phyloP scores from a whole-genome alignment of 2,329 filamentous ascomycete genomes.

The Ophiostoma tasmaniense region DNA sequence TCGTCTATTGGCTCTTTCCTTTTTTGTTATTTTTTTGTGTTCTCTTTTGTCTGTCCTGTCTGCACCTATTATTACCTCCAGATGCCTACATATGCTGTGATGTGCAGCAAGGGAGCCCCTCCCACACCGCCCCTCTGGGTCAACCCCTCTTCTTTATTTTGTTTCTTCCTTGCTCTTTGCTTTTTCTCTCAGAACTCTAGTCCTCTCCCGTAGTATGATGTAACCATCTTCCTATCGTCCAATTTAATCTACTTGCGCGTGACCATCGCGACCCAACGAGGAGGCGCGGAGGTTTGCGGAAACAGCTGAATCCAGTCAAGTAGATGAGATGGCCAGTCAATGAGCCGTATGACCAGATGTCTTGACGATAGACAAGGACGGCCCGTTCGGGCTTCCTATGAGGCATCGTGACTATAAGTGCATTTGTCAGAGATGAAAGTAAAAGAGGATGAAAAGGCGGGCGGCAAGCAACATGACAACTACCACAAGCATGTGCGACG shows the following conservation, averaged over 20 bases:
- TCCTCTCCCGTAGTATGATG: background rate
- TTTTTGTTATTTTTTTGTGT: background rate
- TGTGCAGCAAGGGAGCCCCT: conserved; percentile 1
- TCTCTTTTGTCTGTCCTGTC: background rate
- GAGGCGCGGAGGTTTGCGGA: conserved; percentile 1
- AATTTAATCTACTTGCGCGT: background rate
- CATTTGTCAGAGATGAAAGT: background rate
- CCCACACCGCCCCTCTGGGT: conserved; percentile 14
- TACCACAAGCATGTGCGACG: background rate
- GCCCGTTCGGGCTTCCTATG: background rate
- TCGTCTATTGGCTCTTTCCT: background rate
- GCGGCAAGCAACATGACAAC: background rate
- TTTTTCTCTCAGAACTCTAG: background rate
- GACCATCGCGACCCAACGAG: background rate
- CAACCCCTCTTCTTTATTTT: conserved; percentile 7
- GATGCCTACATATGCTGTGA: background rate
- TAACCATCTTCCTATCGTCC: background rate
- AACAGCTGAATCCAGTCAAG: background rate
- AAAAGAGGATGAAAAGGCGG: background rate
- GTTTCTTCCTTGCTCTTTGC: background rate
- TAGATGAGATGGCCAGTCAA: background rate
- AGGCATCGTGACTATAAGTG: background rate
- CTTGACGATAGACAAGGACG: background rate
- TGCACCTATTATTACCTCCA: background rate
- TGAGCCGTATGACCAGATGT: no score